Base-by-base conservation (phyloP, 2,329 filamentous ascomycete genomes). In the Talaromyces sp. region DNA sequence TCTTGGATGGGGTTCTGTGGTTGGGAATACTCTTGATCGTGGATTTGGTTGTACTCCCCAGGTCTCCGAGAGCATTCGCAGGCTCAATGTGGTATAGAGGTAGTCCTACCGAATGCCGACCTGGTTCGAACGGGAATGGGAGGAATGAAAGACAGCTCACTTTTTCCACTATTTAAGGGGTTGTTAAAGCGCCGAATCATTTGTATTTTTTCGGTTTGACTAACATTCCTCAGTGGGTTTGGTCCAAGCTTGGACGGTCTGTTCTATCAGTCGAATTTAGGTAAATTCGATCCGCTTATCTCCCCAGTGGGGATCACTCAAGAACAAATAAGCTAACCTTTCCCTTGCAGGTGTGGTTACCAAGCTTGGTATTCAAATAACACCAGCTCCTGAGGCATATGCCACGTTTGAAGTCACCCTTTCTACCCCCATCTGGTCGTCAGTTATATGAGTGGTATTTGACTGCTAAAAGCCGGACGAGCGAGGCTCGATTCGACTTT, bases 61-160 rank as follows among this genome's bases (percentile, higher is more conserved):
- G n/a, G n/a, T n/a, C n/a, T n/a, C n/a, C n/a, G n/a, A n/a, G n/a
- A n/a, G n/a, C 75, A 79, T 42, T 78, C 69, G 64, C 66, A 68
- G 8, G 66, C 65, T 42, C 74, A 76, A 47, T 73, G 71, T 5
- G 75, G 76, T 2, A 67, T 79, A 50, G 77, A 78, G 53, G 71
- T 80, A 13, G 72, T 81, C 0, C 61, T 80, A 2, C 75, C 79
- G 1, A 75, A 69, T 20, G 78, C 78, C 1, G 74, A 78, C 44
- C 54, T 78, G 4, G 60, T 79, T 4, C 65, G 76, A 30, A 79
- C 77, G 1, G 76, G 78, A 0, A 79, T 80, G 76, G 77, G 77
- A 2, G 76, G 78, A 3, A 5, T 63, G 49, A 42, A 46, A 6
- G 43, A 52, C n/a, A 32, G 30, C 14, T 32, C 30, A 11, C 30